These are phyloP conservation scores for Emergomyces africanus DNA, from an alignment of 2,329 filamentous ascomycete genomes.

Conservation along the genomic window DNA sequence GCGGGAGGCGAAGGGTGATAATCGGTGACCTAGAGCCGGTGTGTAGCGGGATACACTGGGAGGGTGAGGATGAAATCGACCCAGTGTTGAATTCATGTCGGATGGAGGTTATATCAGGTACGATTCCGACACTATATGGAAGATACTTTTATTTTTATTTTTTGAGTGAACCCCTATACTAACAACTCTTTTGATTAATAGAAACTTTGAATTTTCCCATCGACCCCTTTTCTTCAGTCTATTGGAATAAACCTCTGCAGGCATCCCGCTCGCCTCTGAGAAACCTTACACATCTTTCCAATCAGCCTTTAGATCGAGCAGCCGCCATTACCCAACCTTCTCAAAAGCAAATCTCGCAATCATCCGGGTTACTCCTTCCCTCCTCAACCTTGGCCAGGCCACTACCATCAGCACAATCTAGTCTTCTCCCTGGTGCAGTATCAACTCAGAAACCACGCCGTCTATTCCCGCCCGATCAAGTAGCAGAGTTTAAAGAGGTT, in stretches of 20 bases:
- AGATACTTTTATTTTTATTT: neutral
- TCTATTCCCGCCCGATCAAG: slow-evolving; percentile 45
- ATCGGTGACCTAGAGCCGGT: slow-evolving; percentile 61
- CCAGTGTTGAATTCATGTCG: slow-evolving; percentile 46
- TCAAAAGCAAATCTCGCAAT: neutral
- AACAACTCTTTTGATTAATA: slow-evolving; percentile 3
- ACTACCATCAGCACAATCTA: neutral
- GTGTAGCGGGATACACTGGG: slow-evolving; percentile 74
- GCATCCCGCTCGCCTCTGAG: slow-evolving; percentile 13
- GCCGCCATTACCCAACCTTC: neutral
- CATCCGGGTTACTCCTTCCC: slow-evolving; percentile 10
- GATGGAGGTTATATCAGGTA: slow-evolving; percentile 64
- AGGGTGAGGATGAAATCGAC: slow-evolving; percentile 42
- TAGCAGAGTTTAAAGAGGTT: slow-evolving; percentile 55
- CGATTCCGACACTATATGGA: slow-evolving; percentile 19
- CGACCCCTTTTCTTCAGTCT: slow-evolving; percentile 70
- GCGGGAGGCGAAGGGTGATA: slow-evolving; percentile 44
- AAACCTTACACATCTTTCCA: slow-evolving; percentile 5
- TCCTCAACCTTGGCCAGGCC: neutral
- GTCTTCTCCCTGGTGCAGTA: neutral
- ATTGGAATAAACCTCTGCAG: slow-evolving; percentile 49
- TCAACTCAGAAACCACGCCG: slow-evolving; percentile 15
- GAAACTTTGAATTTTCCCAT: slow-evolving; percentile 47
- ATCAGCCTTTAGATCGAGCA: slow-evolving; percentile 13
- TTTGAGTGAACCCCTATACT: neutral